A percentile compares a stretch with the other conserved stretches of the same genome.
phyloP scores from a whole-genome alignment of 108 stramenopile genomes.

The Nitzschia sp. region DNA sequence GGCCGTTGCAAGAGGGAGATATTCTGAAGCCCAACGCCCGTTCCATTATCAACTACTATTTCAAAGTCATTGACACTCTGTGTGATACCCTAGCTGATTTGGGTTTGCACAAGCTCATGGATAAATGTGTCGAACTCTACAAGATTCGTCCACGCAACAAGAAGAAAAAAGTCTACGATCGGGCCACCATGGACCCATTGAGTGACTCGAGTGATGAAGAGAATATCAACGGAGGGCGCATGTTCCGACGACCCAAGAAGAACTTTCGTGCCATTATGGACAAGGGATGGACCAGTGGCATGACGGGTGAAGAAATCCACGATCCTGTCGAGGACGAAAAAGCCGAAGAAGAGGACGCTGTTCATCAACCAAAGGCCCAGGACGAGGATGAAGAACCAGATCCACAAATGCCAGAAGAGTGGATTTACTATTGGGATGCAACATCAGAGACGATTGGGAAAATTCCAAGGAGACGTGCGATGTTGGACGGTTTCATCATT shows the following conservation, averaged over 20 bases:
- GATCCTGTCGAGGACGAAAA: not conserved
- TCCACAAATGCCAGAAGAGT: slow-evolving; percentile 15
- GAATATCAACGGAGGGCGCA: slow-evolving; percentile 6
- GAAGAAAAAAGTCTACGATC: slow-evolving; percentile 25
- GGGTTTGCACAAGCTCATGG: slow-evolving; percentile 29
- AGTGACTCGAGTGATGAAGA: slow-evolving; percentile 18
- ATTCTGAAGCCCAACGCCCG: slow-evolving; percentile 22
- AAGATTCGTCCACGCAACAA: slow-evolving; percentile 23
- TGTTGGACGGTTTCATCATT: slow-evolving; percentile 29
- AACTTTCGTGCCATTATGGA: slow-evolving; percentile 24
- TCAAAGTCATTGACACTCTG: slow-evolving; percentile 16
- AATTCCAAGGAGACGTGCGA: slow-evolving; percentile 14
- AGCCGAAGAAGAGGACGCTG: not conserved
- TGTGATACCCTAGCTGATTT: slow-evolving; percentile 19
- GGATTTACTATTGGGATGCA: slow-evolving; percentile 33
- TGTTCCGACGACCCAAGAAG: slow-evolving; percentile 27
- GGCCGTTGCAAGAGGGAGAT: not conserved
- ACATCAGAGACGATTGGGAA: slow-evolving; percentile 21
- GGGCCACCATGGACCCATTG: slow-evolving; percentile 18
- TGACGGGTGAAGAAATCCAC: slow-evolving; percentile 1
- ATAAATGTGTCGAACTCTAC: slow-evolving; percentile 26
- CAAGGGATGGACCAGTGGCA: slow-evolving; percentile 27
- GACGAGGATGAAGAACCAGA: slow-evolving; percentile 10
- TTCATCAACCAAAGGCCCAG: not conserved
- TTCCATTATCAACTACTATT: slow-evolving; percentile 20